Conservation (phyloP, 169 alveolate genomes). For the Babesia caballi region DNA sequence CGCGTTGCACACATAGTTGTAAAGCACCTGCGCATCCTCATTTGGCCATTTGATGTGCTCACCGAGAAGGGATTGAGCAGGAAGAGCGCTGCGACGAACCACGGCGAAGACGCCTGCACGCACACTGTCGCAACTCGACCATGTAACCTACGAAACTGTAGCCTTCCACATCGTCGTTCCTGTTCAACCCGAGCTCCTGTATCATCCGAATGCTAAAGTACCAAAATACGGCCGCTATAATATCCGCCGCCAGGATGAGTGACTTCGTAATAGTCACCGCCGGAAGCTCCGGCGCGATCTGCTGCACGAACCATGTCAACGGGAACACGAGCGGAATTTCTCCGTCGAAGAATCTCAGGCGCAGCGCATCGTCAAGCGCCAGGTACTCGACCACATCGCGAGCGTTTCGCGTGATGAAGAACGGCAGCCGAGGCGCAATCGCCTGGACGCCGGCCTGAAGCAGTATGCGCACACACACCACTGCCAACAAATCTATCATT, state of each 20-base stretch:
- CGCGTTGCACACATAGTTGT: conserved; percentile 14
- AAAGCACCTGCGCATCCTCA: not conserved
- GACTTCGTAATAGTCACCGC: conserved; percentile 7
- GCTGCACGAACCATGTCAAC: not conserved
- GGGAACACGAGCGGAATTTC: conserved; percentile 3
- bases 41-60: not conserved
- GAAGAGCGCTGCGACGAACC: conserved; percentile 5
- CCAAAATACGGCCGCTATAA: conserved; percentile 25
- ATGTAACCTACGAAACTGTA: not conserved
- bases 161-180: conserved; percentile 10
- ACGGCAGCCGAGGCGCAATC: conserved; percentile 33
- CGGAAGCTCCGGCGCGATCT: conserved; percentile 2
- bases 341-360: conserved; percentile 13
- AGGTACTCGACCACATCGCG: conserved; percentile 55
- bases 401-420: conserved; percentile 12
- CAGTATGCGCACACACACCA: conserved; percentile 6
- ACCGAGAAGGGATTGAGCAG: conserved; percentile 32
- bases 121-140: too few relatives aligned
- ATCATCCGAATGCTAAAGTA: not conserved
- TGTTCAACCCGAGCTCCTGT: not conserved
- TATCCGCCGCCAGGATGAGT: conserved; percentile 21
- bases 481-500: not conserved
- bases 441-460: not conserved
- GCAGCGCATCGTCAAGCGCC: conserved; percentile 3
- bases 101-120: conserved; percentile 1